Evolutionary conservation across 441 rosid species (phyloP), one percentile per base, ranked within the genome.

Genomic region (Viola pubescens): DNA sequence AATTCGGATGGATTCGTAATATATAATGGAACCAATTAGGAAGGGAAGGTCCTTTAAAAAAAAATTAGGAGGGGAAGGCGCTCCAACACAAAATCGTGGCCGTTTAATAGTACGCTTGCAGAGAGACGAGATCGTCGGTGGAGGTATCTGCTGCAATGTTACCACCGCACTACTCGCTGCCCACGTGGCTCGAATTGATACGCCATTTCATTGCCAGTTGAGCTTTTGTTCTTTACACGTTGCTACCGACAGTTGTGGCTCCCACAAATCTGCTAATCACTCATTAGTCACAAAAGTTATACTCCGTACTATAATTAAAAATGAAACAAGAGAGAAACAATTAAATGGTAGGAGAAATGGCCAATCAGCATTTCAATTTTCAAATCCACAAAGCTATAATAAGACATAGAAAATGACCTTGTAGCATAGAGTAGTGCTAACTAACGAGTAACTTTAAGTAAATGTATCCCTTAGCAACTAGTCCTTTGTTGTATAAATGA

Each of bases 171-270:
- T 10, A 8, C 9, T 52, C n/a, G 56, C 4, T 52, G 56, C 3
- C 56, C 42, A 26, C n/a, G 11, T 37, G 38, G 9, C 56, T 12
- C 52, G 5, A 12, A 4, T 13, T n/a, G 6, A 12, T 12, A n/a
- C 4, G 52, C 19, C 52, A 48, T 48, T 48, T 12, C 52, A 11
- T 11, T 50, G 56, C 69, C 75, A 52, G 63, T 14, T 70, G 66
- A 70, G 67, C 68, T 42, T 37, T 13, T 4, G 34, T 9, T 54
- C 26, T 43, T 40, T 5, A 14, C 6, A 44, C 44, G 37, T 37
- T 41, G 56, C 74, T 7, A 52, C 75, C 77, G 78, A 75, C 81
- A 73, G 46, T 7, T 52, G 57, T 58, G 71, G 78, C 57, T 49
- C 78, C 80, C 70, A 53, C 69, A n/a, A 11, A 40, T 11, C 1